A percentile compares a stretch with the other conserved stretches of the same genome.
Evolutionary conservation across 768 basidiomycete genomes (phyloP).

Genomic region (Suillus subaureus): DNA sequence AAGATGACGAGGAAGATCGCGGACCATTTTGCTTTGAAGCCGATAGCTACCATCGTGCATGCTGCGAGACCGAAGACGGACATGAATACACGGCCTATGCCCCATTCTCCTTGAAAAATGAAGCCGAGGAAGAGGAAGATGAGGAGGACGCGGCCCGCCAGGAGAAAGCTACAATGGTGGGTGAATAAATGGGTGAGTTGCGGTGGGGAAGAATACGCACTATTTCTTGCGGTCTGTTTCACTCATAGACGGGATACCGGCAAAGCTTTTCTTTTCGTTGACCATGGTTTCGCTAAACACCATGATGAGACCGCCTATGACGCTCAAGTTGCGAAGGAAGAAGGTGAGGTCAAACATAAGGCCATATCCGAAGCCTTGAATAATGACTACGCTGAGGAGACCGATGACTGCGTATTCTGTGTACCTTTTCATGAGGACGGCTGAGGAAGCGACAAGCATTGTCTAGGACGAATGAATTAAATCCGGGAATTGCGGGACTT

Average conservation of each 20-base stretch:
- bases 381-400: conserved; percentile 86
- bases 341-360: conserved; percentile 99
- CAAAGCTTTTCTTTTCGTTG: conserved; percentile 84
- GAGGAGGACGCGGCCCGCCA: conserved; percentile 93
- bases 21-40: conserved; percentile 99
- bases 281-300: conserved; percentile 96
- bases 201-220: conserved; percentile 46
- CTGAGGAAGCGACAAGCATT: conserved; percentile 84
- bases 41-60: conserved; percentile 95
- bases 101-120: conserved; percentile 93
- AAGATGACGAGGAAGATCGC: conserved; percentile 93
- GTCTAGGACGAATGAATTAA: conserved; percentile 49
- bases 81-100: conserved; percentile 80
- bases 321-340: conserved; percentile 98
- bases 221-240: conserved; percentile 99
- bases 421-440: conserved; percentile 84
- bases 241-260: conserved; percentile 85
- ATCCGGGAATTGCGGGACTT: not conserved
- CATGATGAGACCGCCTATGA: conserved; percentile 99
- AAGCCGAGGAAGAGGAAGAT: conserved; percentile 99
- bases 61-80: conserved; percentile 90
- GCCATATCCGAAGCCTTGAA: conserved; percentile 98
- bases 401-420: conserved; percentile 90
- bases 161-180: conserved; percentile 73
- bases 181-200: not conserved